These are phyloP conservation scores for Phytopythium cucurbitacearum DNA, from an alignment of 352 stramenopile genomes.

Conservation along the genomic window DNA sequence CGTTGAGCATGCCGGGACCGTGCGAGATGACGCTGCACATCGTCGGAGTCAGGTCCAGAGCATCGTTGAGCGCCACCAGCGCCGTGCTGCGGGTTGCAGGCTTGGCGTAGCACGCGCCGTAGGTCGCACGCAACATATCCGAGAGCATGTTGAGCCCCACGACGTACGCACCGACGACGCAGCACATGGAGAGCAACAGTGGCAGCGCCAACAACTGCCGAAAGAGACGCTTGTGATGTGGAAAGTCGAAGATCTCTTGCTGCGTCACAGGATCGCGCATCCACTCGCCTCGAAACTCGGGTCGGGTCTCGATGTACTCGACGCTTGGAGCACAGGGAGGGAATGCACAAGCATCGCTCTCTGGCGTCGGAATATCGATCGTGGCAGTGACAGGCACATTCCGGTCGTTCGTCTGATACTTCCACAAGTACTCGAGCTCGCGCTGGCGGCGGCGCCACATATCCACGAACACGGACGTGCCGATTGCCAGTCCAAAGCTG, in stretches of 20 bases:
- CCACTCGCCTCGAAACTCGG: constrained; percentile 52
- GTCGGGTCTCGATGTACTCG: constrained; percentile 34
- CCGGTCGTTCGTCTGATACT: constrained; percentile 38
- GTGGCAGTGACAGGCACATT: constrained; percentile 1
- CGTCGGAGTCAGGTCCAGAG: not conserved
- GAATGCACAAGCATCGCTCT: not conserved
- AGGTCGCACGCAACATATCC: constrained; percentile 35
- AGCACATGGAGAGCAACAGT: constrained; percentile 55
- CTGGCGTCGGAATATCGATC: not conserved
- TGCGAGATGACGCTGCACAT: constrained; percentile 39
- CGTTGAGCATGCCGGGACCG: constrained; percentile 59
- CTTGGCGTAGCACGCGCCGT: constrained; percentile 26
- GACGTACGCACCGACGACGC: constrained; percentile 47
- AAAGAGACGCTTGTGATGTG: constrained; percentile 45
- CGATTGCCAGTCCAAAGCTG: constrained; percentile 44
- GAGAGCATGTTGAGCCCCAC: constrained; percentile 54
- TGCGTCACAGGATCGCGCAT: constrained; percentile 41
- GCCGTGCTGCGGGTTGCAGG: not conserved
- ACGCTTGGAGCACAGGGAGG: not conserved
- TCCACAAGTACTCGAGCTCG: constrained; percentile 51
- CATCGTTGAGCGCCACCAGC: not conserved
- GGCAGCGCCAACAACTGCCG: constrained; percentile 49
- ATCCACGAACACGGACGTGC: constrained; percentile 60
- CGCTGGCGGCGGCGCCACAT: constrained; percentile 48
- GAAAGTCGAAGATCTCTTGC: constrained; percentile 46